Conservation (phyloP, 768 basidiomycete species). For the Pleurotus eryngii region DNA sequence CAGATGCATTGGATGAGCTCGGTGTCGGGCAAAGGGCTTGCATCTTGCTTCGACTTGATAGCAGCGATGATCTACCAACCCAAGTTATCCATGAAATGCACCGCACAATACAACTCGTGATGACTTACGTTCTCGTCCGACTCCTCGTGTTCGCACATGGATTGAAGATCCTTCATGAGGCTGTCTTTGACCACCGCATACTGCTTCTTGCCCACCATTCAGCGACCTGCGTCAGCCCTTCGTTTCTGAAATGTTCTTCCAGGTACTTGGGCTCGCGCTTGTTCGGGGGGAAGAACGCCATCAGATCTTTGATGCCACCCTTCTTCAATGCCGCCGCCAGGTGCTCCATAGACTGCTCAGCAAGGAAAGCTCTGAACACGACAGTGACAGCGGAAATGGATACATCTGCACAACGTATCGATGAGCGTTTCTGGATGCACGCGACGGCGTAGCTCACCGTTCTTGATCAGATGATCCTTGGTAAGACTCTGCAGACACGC, state of each 20-base stretch:
- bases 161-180: conserved; percentile 65
- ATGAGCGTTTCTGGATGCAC: background rate
- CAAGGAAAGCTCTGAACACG: conserved; percentile 79
- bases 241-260: conserved; percentile 85
- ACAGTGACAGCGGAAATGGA: conserved; percentile 72
- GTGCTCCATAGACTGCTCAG: conserved; percentile 86
- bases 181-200: conserved; percentile 78
- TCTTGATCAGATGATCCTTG: conserved; percentile 95
- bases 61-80: conserved; percentile 66
- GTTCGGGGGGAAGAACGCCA: conserved; percentile 83
- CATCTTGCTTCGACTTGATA: conserved; percentile 71
- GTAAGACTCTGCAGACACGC: conserved; percentile 77
- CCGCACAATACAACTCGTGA: background rate
- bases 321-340: conserved; percentile 78
- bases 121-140: conserved; percentile 59
- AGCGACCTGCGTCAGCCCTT: conserved; percentile 71
- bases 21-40: conserved; percentile 77
- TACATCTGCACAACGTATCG: conserved; percentile 49
- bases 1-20: conserved; percentile 90
- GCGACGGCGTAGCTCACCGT: conserved; percentile 48
- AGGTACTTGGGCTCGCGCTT: conserved; percentile 71
- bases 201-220: conserved; percentile 94
- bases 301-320: conserved; percentile 81
- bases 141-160: conserved; percentile 69
- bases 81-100: background rate